Evolutionary conservation across 1,139 yeast genomes (phyloP), one percentile per base, ranked within the genome.

Genomic region (Suzukiozyma palmioleophila): DNA sequence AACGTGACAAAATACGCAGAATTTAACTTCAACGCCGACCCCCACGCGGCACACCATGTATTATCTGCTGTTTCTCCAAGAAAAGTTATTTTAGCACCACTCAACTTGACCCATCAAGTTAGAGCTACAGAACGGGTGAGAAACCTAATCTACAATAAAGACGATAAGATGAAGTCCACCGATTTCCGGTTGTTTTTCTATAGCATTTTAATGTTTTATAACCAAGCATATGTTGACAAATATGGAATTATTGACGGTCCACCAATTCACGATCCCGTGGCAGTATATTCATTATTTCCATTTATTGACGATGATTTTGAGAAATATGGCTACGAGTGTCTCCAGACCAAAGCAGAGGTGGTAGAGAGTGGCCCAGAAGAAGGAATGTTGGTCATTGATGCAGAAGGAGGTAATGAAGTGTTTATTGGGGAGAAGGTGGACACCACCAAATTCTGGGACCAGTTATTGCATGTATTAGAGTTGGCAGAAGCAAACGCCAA

Each of bases 241-340:
- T 72, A 69, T 49, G 76, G 73, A 2, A 70, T 74, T 47, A 51
- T 44, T 3, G 50, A 57, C 2, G 94, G 95, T 0, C 92, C 95
- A 1, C 90, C 94, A 1, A 71, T 86, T 1, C 95, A 88, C 57
- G 95, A 87, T 54, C 94, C 95, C 0, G 61, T 85, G 34, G 87
- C 95, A 0, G 66, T 85, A 3, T 79, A 75, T 38, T 77, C 77
- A 0, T 54, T 84, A 21, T 56, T 84, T 33, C 78, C 82, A 3
- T 38, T 62, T 29, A 50, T 73, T 25, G 62, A 64, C 31, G 59
- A 63, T 11, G 47, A 51, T 26, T 54, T 53, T 2, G 49, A 60
- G 50, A 43, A 50, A n/a, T 51, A 63, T 32, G 48, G 55, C 10
- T 69, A 62, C 43, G 62, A 60, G 38, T 62, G 58, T 40, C 41